Evolutionary conservation across 2,329 filamentous ascomycete genomes (phyloP), one percentile per base, ranked within the genome.

Genomic region (Epicoccum nigrum): DNA sequence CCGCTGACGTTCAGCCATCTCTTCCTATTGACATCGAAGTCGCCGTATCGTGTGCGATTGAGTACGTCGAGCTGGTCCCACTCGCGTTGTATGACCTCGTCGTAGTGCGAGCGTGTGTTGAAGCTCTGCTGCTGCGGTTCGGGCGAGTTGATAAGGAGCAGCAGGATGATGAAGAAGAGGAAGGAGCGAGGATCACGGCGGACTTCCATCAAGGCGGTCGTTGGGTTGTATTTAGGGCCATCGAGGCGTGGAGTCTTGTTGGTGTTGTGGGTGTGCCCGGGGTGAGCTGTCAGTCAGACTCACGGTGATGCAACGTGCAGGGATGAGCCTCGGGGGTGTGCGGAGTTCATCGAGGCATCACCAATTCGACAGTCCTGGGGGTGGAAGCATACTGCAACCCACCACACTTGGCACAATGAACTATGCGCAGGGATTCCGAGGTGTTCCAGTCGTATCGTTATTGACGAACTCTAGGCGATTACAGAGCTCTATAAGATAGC

Each of bases 1-100:
- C 93, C 93, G 2, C 89, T 89, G 43, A 96, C 77, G 43, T 80
- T 80, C 51, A 75, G 56, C 79, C 77, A 83, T 57, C 70, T 76
- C 52, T 77, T 68, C 8, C 74, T 66, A 23, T 54, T 55, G 16
- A 76, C 70, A 63, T 79, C 71, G 31, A 85, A 79, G 45, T 82
- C 78, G 28, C 80, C 81, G 70, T 67, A 72, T 27, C 47, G 53
- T 15, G 70, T 72, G 13, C 50, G 51, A 25, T 72, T 73, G n/a
- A 73, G 43, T 12, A 81, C 65, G 12, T 73, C 72, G 16, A 85
- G 73, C 46, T 78, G 77, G 55, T 76, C 71, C 60, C 77, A 76
- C 69, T 85, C 81, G 55, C 78, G 74, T 15, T 72, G 71, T 46
- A 84, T 71, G 49, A 79, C 74, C 55, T 79, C 75, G 50, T 82